A percentile compares a stretch with the other conserved stretches of the same genome.
phyloP scores from a whole-genome alignment of 148 eudicot genomes.

The Cornus controversa region DNA sequence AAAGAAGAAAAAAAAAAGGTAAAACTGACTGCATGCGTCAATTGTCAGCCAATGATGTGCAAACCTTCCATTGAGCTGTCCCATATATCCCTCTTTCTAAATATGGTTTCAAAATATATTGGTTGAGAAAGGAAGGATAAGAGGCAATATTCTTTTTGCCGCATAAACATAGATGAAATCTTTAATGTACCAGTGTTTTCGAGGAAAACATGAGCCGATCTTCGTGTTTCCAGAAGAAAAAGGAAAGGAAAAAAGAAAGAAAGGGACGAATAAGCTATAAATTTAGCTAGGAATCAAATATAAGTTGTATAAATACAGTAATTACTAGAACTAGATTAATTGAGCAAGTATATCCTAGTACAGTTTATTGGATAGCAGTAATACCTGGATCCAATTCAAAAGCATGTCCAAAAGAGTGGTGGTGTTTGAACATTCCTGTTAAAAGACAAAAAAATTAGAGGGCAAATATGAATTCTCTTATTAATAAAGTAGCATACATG shows the following conservation, averaged over 20 bases:
- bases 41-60: too few species aligned
- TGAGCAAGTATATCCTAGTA: not conserved
- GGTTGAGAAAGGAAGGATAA: not conserved
- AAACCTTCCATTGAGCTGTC: too few species aligned
- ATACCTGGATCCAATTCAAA: slow-evolving; percentile 89
- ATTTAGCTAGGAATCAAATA: not conserved
- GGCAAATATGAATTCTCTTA: not conserved
- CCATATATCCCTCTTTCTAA: not conserved
- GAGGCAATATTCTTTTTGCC: not conserved
- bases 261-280: not conserved
- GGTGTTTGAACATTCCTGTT: slow-evolving; percentile 50
- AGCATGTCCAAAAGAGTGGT: slow-evolving; percentile 73
- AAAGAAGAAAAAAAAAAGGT: too few species aligned
- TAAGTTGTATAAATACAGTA: not conserved
- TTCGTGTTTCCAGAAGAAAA: not conserved
- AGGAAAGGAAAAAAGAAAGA: not conserved
- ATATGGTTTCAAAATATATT: too few species aligned
- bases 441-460: slow-evolving; percentile 19
- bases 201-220: not conserved
- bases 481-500: not conserved
- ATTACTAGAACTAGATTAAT: not conserved
- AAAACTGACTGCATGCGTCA: too few species aligned
- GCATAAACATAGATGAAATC: not conserved
- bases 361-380: not conserved
- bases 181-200: not conserved